phyloP scores from a whole-genome alignment of 805 yeast species.

The Starmerella roubikii region DNA sequence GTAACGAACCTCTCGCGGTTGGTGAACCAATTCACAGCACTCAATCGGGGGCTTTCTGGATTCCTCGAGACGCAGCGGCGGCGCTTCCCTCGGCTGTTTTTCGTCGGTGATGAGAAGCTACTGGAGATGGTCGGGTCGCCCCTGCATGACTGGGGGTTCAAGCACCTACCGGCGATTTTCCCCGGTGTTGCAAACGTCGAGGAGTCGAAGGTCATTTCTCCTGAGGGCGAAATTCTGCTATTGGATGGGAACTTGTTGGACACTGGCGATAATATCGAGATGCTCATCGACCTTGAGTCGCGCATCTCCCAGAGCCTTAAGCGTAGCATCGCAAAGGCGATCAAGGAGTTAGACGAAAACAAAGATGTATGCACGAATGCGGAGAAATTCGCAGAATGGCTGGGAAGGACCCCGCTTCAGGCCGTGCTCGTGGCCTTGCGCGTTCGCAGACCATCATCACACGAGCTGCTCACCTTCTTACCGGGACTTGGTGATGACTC shows the following conservation, averaged over 20 bases:
- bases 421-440: conserved; percentile 20
- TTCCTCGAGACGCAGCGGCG: conserved; percentile 71
- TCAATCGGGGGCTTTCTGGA: conserved; percentile 55
- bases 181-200: conserved; percentile 16
- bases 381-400: conserved; percentile 25
- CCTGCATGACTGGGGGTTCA: conserved; percentile 29
- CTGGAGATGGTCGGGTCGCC: conserved; percentile 58
- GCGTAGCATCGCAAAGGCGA: conserved; percentile 23
- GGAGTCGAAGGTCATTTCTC: conserved; percentile 34
- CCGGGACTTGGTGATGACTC: conserved; percentile 6
- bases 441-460: neutral
- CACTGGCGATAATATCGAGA: conserved; percentile 38
- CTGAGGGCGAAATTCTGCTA: conserved; percentile 46
- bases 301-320: conserved; percentile 40
- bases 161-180: conserved; percentile 7
- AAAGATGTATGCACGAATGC: conserved; percentile 14
- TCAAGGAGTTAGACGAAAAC: conserved; percentile 19
- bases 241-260: conserved; percentile 30
- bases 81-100: conserved; percentile 66
- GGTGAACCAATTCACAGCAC: conserved; percentile 41
- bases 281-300: conserved; percentile 48
- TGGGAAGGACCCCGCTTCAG: conserved; percentile 41
- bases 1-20: conserved; percentile 35
- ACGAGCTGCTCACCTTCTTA: conserved; percentile 1
- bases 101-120: conserved; percentile 81